Base-by-base conservation (phyloP, 495 filamentous ascomycete species). In the Penicillium waksmanii region DNA sequence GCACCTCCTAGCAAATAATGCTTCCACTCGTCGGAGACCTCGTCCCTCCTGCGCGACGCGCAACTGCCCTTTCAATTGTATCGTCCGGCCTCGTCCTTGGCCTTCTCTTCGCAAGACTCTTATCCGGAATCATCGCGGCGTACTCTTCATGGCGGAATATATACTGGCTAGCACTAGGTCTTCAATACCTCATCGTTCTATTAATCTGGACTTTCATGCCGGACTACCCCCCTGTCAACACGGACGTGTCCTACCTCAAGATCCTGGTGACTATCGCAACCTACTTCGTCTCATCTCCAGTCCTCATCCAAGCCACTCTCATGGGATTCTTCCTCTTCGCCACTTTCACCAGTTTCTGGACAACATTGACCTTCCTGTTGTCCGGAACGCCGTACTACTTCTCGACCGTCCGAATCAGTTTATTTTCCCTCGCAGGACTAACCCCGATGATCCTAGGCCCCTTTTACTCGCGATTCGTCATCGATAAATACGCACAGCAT, bases 1-100 rank as follows among this genome's bases (percentile, higher is more conserved):
- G 1, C 36, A 0, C 11, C 36, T n/a, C 12, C 12, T 12, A 69
- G 72, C 90, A 95, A 73, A 80, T 92, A 51, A 89, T 94, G 88
- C 87, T 96, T 17, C 91, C 91, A 0, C 75, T 96, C 0, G 90
- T 93, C 5, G 90, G 90, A 19, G 90, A 94, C 66, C 86, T 94
- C 25, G 89, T 90, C 0, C 91, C 91, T 0, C 79, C 84, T 3
- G 72, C 85, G 23, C 84, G 86, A 33, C 84, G 89, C 8, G 88
- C 89, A 12, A 83, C 83, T 7, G 87, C 87, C 19, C 70, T 82
- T 64, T 87, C 88, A 17, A 83, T 93, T 63, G 88, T 94, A 10
- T 85, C 88, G 33, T 91, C 90, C 0, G 91, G 90, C n/a, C 75
- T 93, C 0, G 78, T 91, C 5, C 81, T 93, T 3, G 91, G 91